Percentiles rank a stretch among this genome's conserved stretches.
These are phyloP conservation scores for Filobasidium uniguttulatum DNA, from an alignment of 1,284 basidiomycete species.

Conservation along the genomic window DNA sequence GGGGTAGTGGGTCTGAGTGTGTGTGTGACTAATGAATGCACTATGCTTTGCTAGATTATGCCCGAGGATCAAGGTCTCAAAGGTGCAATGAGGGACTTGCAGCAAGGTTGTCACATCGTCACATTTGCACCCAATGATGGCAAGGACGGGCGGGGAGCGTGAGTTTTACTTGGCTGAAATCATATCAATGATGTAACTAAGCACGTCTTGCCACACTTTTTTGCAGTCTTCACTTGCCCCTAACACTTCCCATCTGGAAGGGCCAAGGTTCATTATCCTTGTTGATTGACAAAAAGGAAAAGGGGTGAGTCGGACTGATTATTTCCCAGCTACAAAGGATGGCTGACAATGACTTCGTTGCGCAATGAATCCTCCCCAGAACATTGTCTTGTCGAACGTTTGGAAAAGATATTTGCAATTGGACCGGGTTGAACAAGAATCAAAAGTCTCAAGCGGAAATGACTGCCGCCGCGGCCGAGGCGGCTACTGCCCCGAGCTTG, in stretches of 20 bases:
- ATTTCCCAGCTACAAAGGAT: not conserved
- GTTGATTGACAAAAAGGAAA: slow-evolving; percentile 89
- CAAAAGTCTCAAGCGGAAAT: slow-evolving; percentile 5
- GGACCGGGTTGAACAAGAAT: slow-evolving; percentile 18
- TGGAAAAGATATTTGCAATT: slow-evolving; percentile 31
- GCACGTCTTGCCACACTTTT: not conserved
- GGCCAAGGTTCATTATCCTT: slow-evolving; percentile 68
- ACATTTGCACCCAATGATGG: slow-evolving; percentile 45
- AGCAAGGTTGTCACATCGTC: slow-evolving; percentile 56
- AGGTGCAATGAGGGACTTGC: slow-evolving; percentile 19
- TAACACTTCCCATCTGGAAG: slow-evolving; percentile 80
- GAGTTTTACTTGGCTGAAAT: slow-evolving; percentile 22
- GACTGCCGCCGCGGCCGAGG: slow-evolving; percentile 7
- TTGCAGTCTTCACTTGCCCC: slow-evolving; percentile 53
- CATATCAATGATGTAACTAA: not conserved
- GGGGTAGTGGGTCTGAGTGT: not conserved
- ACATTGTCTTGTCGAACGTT: slow-evolving; percentile 32
- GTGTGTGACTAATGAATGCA: not conserved
- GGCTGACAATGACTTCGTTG: not conserved
- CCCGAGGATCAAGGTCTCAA: slow-evolving; percentile 4
- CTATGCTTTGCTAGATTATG: not conserved
- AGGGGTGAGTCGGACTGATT: slow-evolving; percentile 46
- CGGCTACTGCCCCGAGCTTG: slow-evolving; percentile 2
- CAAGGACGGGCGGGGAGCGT: slow-evolving; percentile 46
- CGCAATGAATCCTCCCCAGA: slow-evolving; percentile 11